phyloP scores from a whole-genome alignment of 805 yeast species.

The Metschnikowia chrysomelidarum region DNA sequence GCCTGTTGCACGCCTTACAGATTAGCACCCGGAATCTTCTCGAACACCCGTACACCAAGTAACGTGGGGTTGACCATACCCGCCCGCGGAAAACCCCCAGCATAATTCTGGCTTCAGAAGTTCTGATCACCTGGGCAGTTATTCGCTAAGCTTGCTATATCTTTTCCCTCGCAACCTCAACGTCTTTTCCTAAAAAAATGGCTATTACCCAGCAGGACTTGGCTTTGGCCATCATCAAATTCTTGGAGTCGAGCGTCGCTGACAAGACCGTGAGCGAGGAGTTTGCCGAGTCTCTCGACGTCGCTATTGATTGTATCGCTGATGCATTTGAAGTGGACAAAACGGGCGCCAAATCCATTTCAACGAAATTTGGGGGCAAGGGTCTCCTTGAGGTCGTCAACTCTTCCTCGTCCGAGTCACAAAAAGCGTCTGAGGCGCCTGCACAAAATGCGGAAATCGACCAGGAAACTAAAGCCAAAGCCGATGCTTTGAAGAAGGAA shows the following conservation, averaged over 20 bases:
- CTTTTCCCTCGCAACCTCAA: neutral
- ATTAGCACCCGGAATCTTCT: conserved; percentile 15
- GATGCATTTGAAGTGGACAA: conserved; percentile 76
- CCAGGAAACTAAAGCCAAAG: conserved; percentile 60
- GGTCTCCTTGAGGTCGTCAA: conserved; percentile 46
- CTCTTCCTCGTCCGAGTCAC: too few relatives aligned
- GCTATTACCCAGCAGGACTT: conserved; percentile 55
- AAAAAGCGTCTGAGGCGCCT: conserved; percentile 21
- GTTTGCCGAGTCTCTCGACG: conserved; percentile 83
- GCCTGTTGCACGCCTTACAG: too few relatives aligned
- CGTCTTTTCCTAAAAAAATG: conserved; percentile 27
- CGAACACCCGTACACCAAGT: conserved; percentile 21
- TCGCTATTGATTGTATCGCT: conserved; percentile 87
- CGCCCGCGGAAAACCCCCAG: too few relatives aligned
- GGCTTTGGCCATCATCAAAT: conserved; percentile 73
- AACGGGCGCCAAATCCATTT: conserved; percentile 32
- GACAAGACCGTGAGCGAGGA: conserved; percentile 72
- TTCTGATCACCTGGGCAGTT: too few relatives aligned
- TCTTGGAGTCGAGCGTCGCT: conserved; percentile 56
- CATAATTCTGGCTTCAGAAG: too few relatives aligned
- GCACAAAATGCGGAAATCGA: conserved; percentile 36
- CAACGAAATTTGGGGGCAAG: conserved; percentile 47
- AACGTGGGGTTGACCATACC: neutral
- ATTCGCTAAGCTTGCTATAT: too few relatives aligned
- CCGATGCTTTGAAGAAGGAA: conserved; percentile 80